These are phyloP conservation scores for Microcos paniculata DNA, from an alignment of 345 rosid genomes.

Conservation along the genomic window DNA sequence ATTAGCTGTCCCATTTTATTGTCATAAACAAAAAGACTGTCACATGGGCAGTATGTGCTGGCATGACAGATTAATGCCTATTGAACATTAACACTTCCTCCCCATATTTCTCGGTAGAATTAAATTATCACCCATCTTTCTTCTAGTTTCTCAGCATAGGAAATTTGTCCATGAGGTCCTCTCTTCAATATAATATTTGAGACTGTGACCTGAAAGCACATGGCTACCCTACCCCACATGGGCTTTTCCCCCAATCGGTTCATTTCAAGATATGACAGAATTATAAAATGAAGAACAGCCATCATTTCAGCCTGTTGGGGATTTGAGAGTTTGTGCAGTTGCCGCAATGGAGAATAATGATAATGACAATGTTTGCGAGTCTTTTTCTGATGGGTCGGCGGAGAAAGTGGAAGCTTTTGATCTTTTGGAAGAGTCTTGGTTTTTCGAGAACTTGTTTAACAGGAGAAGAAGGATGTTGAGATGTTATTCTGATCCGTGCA, in stretches of 20 bases:
- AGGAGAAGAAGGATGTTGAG: constrained; percentile 41
- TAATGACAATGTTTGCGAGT: constrained; percentile 1
- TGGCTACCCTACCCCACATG: constrained; percentile 13
- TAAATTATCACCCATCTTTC: not conserved
- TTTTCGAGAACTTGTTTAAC: constrained; percentile 49
- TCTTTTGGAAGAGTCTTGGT: constrained; percentile 74
- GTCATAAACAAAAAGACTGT: constrained; percentile 4
- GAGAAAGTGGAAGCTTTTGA: constrained; percentile 34
- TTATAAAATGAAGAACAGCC: constrained; percentile 26
- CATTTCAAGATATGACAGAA: not conserved
- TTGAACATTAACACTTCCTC: not conserved
- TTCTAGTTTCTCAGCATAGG: not conserved
- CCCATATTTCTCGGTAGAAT: not conserved
- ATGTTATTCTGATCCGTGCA: constrained; percentile 65
- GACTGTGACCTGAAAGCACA: constrained; percentile 17
- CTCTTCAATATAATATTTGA: not conserved
- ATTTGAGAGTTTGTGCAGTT: not conserved
- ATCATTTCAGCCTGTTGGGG: constrained; percentile 14
- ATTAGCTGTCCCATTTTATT: constrained; percentile 20
- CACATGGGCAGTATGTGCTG: constrained; percentile 35
- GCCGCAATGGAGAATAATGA: constrained; percentile 34
- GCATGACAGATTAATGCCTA: constrained; percentile 16
- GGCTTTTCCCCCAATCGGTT: not conserved
- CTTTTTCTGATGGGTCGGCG: constrained; percentile 19
- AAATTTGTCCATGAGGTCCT: not conserved